Conservation (phyloP, 495 filamentous ascomycete species). For the Penicillium dipodomyicola region DNA sequence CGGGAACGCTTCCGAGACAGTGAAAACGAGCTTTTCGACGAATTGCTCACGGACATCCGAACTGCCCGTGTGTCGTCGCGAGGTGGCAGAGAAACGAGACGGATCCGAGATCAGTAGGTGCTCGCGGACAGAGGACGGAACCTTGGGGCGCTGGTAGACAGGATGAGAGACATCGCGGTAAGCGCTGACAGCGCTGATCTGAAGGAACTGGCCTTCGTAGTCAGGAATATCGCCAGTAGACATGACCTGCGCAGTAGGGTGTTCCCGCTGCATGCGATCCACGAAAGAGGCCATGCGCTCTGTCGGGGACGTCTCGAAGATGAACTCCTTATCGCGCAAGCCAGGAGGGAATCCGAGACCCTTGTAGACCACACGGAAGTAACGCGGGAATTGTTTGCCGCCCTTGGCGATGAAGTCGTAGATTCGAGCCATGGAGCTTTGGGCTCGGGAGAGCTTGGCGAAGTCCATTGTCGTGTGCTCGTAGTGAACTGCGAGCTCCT, state of each 20-base stretch:
- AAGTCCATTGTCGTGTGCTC: constrained; percentile 89
- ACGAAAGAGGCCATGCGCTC: constrained; percentile 81
- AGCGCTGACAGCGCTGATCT: constrained; percentile 74
- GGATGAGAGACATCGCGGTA: constrained; percentile 80
- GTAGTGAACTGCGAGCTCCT: constrained; percentile 86
- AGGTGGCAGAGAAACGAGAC: constrained; percentile 68
- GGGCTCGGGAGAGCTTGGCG: constrained; percentile 80
- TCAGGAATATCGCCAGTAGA: constrained; percentile 69
- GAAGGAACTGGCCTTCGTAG: constrained; percentile 89
- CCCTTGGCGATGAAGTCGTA: constrained; percentile 84
- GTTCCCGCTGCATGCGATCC: constrained; percentile 88
- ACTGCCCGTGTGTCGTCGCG: constrained; percentile 62
- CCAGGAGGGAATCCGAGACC: constrained; percentile 83
- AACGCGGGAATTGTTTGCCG: constrained; percentile 71
- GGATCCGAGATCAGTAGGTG: constrained; percentile 77
- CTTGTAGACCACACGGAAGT: constrained; percentile 89
- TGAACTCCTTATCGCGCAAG: constrained; percentile 86
- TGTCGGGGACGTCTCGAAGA: constrained; percentile 76
- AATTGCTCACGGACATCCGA: constrained; percentile 65
- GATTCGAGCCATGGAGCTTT: constrained; percentile 89
- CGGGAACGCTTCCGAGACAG: constrained; percentile 81
- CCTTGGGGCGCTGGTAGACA: constrained; percentile 82
- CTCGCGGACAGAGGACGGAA: constrained; percentile 78
- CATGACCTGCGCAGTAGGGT: constrained; percentile 82
- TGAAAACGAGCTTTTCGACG: constrained; percentile 85